Conservation (phyloP, 352 stramenopile species). For the Globisporangium nodosum region DNA sequence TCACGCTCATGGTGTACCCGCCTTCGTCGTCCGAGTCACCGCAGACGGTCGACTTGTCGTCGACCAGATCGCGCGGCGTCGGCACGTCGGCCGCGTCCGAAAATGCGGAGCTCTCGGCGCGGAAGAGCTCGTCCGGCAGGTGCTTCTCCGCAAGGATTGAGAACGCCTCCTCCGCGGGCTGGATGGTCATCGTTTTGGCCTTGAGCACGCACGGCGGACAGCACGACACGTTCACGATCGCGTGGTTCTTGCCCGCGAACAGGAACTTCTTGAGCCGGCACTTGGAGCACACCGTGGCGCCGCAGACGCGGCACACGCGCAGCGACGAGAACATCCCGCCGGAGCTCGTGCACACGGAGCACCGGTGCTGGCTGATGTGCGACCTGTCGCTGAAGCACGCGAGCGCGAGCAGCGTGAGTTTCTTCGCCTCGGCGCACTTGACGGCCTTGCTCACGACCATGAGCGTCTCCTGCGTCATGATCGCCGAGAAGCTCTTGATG, state of each 20-base stretch:
- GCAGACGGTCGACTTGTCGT: conserved; percentile 10
- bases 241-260: conserved; percentile 22
- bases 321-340: conserved; percentile 12
- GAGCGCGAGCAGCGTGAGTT: conserved; percentile 35
- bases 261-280: conserved; percentile 45
- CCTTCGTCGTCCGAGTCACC: conserved; percentile 13
- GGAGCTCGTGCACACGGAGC: conserved; percentile 1
- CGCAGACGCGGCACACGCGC: conserved; percentile 36
- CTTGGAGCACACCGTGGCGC: conserved; percentile 29
- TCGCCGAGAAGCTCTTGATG: conserved; percentile 16
- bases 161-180: conserved; percentile 10
- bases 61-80: conserved; percentile 2
- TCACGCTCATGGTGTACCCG: conserved; percentile 11
- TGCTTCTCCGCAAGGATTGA: conserved; percentile 11
- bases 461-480: conserved; percentile 19
- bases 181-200: conserved; percentile 12
- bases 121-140: conserved; percentile 10
- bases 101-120: conserved; percentile 4
- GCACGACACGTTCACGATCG: conserved; percentile 9
- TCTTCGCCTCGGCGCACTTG: conserved; percentile 43
- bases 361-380: conserved; percentile 1
- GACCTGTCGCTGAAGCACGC: conserved; percentile 24
- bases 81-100: conserved; percentile 1
- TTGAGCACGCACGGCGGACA: conserved; percentile 14
- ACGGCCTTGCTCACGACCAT: conserved; percentile 20